Conservation (phyloP, 371 early-diverging fungal species). For the Edhazardia aedis region DNA sequence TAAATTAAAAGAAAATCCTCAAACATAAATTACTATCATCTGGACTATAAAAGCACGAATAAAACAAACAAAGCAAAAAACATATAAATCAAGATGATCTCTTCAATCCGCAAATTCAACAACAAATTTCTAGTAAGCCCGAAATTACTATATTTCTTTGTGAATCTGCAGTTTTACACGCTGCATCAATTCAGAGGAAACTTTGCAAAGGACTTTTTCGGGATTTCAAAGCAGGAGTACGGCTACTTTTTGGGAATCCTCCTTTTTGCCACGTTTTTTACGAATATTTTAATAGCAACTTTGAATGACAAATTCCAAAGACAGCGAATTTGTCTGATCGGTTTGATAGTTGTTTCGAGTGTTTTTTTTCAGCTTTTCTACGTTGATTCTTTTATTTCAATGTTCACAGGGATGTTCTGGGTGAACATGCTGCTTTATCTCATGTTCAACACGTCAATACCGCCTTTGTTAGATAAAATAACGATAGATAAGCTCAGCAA, state of each 20-base stretch:
- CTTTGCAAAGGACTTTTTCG: conserved; percentile 34
- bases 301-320: conserved; percentile 37
- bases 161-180: conserved; percentile 41
- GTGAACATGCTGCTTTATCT: conserved; percentile 29
- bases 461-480: conserved; percentile 41
- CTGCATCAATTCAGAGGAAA: conserved; percentile 38
- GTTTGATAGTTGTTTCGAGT: conserved; percentile 16
- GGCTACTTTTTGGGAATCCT: conserved; percentile 17
- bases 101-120: too few species aligned
- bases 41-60: too few species aligned
- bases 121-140: conserved; percentile 35
- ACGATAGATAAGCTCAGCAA: conserved; percentile 37
- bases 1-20: too few species aligned
- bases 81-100: too few species aligned
- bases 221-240: conserved; percentile 6
- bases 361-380: conserved; percentile 38
- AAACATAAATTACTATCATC: too few species aligned
- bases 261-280: conserved; percentile 39
- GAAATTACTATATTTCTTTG: conserved; percentile 40
- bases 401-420: conserved; percentile 9
- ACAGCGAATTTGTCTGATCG: conserved; percentile 29
- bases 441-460: conserved; percentile 15
- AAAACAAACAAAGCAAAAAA: too few species aligned
- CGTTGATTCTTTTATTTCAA: conserved; percentile 4
- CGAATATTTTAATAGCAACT: conserved; percentile 40